Base-by-base conservation (phyloP, 441 rosid genomes). In the Populus hybrid region DNA sequence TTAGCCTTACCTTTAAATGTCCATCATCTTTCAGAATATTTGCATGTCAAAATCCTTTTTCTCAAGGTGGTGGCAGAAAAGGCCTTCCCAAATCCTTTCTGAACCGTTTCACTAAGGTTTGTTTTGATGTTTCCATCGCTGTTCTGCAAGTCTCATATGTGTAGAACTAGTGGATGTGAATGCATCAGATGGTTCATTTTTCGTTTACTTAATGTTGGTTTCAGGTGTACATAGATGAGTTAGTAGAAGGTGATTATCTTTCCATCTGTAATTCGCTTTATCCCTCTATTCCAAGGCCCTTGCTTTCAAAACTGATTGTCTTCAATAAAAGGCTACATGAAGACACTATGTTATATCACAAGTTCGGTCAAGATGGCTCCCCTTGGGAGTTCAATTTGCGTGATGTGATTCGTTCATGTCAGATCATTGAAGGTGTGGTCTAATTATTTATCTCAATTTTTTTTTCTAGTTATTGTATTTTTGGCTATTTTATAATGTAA, bases 361-460 rank as follows among this genome's bases (percentile, higher is more conserved):
- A 90, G 79, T 97, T 93, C 74, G 99, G 87, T 73, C 98, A 92
- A 59, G 90, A 89, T 89, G 99, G 99, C 76, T 89, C 97, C 35
- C 99, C 99, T 35, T 97, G 99, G 99, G 99, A 97, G 88, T 97
- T 97, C 82, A 97, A 97, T 87, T 85, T 97, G 84, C 99, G 99
- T 71, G 99, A 97, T 82, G 95, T 97, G 79, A 88, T 90, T 61
- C 88, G 99, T 81, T 94, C 99, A 29, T 97, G 99, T 80, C 89
- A 94, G 83, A 85, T 97, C 69, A 84, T 93, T 74, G 84, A 88
- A 93, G 97, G 99, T 93, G 69, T 14, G 79, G 73, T 80, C 65
- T 68, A 45, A 77, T 76, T 29, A 33, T 77, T 68, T n/a, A 10
- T 66, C 69, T 72, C 36, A 23, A 14, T 64, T 35, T 78, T 0